Evolutionary conservation across 352 stramenopile genomes (phyloP).

Genomic region (Globisporangium splendens): DNA sequence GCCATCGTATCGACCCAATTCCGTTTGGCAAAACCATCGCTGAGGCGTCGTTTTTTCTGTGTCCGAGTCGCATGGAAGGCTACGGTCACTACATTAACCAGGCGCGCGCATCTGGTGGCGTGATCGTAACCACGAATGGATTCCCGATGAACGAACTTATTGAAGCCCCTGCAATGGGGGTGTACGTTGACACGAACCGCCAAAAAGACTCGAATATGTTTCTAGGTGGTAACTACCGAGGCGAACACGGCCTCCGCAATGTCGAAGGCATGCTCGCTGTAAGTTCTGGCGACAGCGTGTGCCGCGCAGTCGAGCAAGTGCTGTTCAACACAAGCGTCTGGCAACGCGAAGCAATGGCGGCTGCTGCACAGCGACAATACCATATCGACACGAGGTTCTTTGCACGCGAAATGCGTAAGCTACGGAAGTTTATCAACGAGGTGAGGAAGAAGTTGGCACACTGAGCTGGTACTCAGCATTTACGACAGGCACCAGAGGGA

Average conservation of each 20-base stretch:
- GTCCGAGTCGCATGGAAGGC: conserved; percentile 50
- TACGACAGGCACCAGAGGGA: no score
- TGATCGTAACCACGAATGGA: conserved; percentile 42
- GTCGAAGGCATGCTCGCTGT: conserved; percentile 22
- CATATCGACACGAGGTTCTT: background rate
- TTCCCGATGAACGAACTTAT: conserved; percentile 62
- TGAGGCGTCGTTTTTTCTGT: conserved; percentile 44
- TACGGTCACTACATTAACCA: conserved; percentile 76
- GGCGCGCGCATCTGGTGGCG: conserved; percentile 32
- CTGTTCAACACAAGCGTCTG: conserved; percentile 2
- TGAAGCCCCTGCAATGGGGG: conserved; percentile 25
- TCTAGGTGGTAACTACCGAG: conserved; percentile 31
- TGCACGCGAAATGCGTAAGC: background rate
- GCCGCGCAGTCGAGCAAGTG: background rate
- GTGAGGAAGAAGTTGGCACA: no score
- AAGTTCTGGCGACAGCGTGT: conserved; percentile 10
- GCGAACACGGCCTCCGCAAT: conserved; percentile 17
- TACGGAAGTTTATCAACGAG: background rate
- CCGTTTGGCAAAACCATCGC: conserved; percentile 25
- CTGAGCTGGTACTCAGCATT: no score
- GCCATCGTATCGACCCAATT: background rate
- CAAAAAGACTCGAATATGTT: conserved; percentile 23
- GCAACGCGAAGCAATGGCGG: conserved; percentile 27
- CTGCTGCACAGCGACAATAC: background rate
- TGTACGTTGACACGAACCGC: conserved; percentile 16